phyloP scores from a whole-genome alignment of 2,329 filamentous ascomycete genomes.

The Fusarium veterinarium region DNA sequence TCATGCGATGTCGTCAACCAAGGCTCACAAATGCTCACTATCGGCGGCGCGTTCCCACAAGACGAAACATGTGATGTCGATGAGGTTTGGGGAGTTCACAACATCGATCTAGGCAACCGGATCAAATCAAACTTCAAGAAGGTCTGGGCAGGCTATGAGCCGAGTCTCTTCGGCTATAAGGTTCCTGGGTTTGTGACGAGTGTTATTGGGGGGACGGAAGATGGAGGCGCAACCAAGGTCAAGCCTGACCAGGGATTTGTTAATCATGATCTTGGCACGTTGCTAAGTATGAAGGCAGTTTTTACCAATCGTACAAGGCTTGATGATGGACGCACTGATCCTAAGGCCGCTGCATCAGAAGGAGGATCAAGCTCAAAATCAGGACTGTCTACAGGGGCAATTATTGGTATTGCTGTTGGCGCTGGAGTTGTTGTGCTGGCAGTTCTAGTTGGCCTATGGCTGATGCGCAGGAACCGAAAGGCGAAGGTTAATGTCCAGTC shows the following conservation, averaged over 20 bases:
- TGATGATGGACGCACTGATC: neutral
- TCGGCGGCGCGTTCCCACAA: neutral
- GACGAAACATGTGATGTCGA: neutral
- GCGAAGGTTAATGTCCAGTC: neutral
- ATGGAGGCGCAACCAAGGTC: neutral
- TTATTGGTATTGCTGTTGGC: neutral
- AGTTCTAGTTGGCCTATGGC: neutral
- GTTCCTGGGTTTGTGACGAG: neutral
- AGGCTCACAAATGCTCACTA: slow-evolving; percentile 1
- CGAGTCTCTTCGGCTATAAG: neutral
- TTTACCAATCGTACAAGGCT: neutral
- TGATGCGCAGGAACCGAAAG: neutral
- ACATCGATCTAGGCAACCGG: neutral
- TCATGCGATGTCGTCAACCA: neutral
- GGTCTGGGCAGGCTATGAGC: slow-evolving; percentile 2
- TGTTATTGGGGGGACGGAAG: neutral
- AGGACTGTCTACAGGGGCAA: neutral
- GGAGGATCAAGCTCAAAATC: neutral
- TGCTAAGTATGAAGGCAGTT: neutral
- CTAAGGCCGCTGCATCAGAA: neutral
- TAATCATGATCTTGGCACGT: neutral
- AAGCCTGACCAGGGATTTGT: neutral
- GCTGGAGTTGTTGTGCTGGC: neutral
- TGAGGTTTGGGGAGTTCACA: neutral
- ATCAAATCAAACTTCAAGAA: slow-evolving; percentile 1